Evolutionary conservation across 2,329 filamentous ascomycete species (phyloP).

Genomic region (Cladosporium cucumerinum): DNA sequence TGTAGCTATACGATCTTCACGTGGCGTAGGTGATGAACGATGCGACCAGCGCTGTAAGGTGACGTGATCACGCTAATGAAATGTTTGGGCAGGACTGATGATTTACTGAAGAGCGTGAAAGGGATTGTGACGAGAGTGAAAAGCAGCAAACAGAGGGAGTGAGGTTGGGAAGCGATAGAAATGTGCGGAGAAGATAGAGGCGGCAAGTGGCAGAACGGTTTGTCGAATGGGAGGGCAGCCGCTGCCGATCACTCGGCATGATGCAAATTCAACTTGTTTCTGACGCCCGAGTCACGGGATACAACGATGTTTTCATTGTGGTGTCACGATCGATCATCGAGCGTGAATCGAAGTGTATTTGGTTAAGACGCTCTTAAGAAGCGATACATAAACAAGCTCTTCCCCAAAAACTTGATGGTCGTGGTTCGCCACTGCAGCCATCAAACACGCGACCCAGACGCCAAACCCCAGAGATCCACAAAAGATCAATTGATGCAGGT

Average conservation of each 20-base stretch:
- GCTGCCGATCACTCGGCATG: conserved; percentile 7
- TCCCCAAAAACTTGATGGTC: neutral
- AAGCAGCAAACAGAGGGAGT: neutral
- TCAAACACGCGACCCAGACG: neutral
- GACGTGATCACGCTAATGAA: neutral
- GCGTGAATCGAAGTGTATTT: neutral
- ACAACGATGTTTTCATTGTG: neutral
- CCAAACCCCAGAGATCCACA: neutral
- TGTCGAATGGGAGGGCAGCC: conserved; percentile 8
- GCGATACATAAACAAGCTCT: neutral
- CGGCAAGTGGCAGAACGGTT: neutral
- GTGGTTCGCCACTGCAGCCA: neutral
- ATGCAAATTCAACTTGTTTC: conserved; percentile 2
- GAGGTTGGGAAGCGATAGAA: neutral
- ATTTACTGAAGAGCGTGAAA: neutral
- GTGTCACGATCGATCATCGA: neutral
- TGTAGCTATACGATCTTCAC: neutral
- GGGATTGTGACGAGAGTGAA: neutral
- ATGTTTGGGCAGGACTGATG: too few species aligned
- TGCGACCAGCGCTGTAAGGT: neutral
- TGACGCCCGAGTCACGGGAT: neutral
- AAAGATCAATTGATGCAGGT: neutral
- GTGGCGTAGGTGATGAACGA: neutral
- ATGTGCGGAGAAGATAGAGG: conserved; percentile 1
- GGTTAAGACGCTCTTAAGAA: neutral